phyloP scores from a whole-genome alignment of 371 early-diverging fungal genomes.

The Entomophthora muscae region DNA sequence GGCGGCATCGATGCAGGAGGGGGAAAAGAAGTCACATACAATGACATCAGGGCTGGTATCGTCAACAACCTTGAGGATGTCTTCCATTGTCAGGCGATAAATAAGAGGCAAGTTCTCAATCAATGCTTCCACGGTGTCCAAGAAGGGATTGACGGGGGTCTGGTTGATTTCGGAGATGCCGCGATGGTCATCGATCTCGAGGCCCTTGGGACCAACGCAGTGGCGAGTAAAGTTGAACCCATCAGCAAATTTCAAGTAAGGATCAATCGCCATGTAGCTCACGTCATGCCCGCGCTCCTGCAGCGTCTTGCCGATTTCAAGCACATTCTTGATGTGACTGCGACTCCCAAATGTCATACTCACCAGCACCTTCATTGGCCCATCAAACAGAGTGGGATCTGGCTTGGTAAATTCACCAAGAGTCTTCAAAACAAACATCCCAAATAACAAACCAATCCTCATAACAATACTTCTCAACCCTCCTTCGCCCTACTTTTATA shows the following conservation, averaged over 20 bases:
- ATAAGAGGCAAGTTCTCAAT: neutral
- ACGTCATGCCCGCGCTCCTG: neutral
- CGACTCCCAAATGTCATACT: too few relatives aligned
- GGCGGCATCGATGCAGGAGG: constrained; percentile 9
- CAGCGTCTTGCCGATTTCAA: too few relatives aligned
- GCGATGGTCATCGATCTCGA: neutral
- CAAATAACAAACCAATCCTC: too few relatives aligned
- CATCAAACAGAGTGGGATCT: neutral
- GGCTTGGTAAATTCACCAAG: constrained; percentile 2
- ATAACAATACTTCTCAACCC: too few relatives aligned
- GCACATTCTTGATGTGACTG: too few relatives aligned
- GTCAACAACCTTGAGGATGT: neutral
- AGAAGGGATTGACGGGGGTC: neutral
- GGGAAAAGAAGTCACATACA: constrained; percentile 9
- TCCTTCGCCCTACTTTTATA: too few relatives aligned
- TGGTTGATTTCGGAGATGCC: neutral
- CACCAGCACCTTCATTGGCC: neutral
- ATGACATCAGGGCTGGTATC: constrained; percentile 5
- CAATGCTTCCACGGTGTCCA: neutral
- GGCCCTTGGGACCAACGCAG: neutral
- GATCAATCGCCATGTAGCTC: neutral
- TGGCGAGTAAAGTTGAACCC: neutral
- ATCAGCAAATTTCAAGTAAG: neutral
- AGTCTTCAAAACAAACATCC: too few relatives aligned
- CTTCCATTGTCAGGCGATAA: neutral